These are phyloP conservation scores for Hyaloperonospora brassicae DNA, from an alignment of 352 stramenopile genomes.

Conservation along the genomic window DNA sequence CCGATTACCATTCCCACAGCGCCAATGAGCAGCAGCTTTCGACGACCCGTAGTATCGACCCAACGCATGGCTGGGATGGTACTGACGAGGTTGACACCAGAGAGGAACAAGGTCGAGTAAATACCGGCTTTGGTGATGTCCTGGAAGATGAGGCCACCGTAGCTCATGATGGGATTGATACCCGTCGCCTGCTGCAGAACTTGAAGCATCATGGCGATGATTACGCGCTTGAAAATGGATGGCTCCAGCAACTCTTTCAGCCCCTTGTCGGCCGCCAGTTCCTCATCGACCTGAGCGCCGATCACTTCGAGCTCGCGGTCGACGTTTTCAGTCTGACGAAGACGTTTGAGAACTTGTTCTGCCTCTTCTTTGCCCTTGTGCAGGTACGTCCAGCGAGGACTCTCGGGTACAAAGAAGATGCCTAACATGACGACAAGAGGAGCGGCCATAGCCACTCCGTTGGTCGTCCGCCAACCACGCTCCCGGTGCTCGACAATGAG, in stretches of 20 bases:
- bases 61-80: constrained; percentile 35
- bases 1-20: constrained; percentile 36
- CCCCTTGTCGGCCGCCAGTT: constrained; percentile 14
- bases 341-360: constrained; percentile 24
- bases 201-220: constrained; percentile 12
- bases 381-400: constrained; percentile 40
- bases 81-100: constrained; percentile 27
- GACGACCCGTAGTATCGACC: constrained; percentile 34
- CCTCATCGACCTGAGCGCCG: constrained; percentile 22
- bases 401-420: constrained; percentile 42
- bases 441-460: constrained; percentile 25
- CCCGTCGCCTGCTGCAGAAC: constrained; percentile 14
- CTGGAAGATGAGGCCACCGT: constrained; percentile 8
- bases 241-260: constrained; percentile 25
- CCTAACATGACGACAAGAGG: constrained; percentile 31
- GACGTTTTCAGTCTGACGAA: constrained; percentile 22
- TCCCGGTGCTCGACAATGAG: constrained; percentile 25
- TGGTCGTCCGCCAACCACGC: constrained; percentile 32
- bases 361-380: constrained; percentile 40
- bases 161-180: constrained; percentile 26
- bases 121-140: constrained; percentile 8
- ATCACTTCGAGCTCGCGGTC: constrained; percentile 10
- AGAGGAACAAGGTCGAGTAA: constrained; percentile 10
- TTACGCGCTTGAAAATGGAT: constrained; percentile 9
- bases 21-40: constrained; percentile 31